phyloP scores from a whole-genome alignment of 225 moss, liverwort and hornwort genomes.

The Bryum argenteum region DNA sequence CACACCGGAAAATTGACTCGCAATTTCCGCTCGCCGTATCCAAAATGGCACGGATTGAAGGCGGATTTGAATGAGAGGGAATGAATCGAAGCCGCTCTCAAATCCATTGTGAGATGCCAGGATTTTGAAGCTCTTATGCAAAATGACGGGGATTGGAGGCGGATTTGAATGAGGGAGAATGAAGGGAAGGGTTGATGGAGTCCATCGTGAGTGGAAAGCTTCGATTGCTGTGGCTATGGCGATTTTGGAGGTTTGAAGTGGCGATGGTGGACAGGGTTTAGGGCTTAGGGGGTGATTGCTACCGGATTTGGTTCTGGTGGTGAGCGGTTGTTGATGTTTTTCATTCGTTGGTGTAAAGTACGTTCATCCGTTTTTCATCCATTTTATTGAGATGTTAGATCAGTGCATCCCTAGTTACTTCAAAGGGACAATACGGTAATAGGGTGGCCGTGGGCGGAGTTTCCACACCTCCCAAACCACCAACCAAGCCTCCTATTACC shows the following conservation, averaged over 20 bases:
- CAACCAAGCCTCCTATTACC: too few species aligned
- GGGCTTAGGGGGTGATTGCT: background rate
- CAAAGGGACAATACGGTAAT: too few species aligned
- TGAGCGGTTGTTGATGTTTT: background rate
- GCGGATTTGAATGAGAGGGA: conserved; percentile 28
- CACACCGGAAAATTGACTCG: conserved; percentile 38
- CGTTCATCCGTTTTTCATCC: too few species aligned
- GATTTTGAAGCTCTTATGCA: background rate
- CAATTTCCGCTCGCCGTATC: background rate
- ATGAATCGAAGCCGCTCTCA: conserved; percentile 20
- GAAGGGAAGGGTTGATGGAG: too few species aligned
- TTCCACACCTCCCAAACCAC: too few species aligned
- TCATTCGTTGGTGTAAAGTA: too few species aligned
- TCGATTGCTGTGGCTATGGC: background rate
- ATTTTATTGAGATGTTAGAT: too few species aligned
- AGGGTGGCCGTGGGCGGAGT: too few species aligned
- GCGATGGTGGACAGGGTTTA: background rate
- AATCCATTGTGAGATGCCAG: conserved; percentile 33
- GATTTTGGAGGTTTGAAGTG: background rate
- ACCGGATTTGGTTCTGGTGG: conserved; percentile 1
- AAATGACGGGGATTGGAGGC: conserved; percentile 9
- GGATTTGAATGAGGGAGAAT: conserved; percentile 23
- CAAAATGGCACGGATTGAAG: conserved; percentile 9
- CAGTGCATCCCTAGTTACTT: too few species aligned
- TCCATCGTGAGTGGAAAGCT: too few species aligned